These are phyloP conservation scores for Coelastrella sp. DNA, from an alignment of 139 green algal species.

Conservation along the genomic window DNA sequence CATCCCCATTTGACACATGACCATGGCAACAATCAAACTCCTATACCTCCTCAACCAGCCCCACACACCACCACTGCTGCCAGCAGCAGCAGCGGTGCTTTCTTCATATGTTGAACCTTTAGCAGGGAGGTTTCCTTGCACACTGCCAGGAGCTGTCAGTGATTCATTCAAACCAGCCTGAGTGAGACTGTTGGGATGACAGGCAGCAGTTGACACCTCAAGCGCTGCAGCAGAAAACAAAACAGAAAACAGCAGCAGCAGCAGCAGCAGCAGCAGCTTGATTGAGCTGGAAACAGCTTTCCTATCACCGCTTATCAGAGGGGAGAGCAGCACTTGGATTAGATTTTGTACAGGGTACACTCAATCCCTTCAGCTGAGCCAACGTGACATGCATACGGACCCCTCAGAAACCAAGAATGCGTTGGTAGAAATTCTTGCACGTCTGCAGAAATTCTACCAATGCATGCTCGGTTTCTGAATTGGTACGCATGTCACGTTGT, in stretches of 20 bases:
- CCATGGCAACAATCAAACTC: slow-evolving; percentile 45
- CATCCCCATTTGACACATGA: slow-evolving; percentile 59
- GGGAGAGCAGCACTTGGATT: too few relatives aligned
- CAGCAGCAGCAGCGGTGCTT: neutral
- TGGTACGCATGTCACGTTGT: too few relatives aligned
- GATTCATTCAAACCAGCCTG: neutral
- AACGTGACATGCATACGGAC: too few relatives aligned
- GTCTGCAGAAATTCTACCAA: too few relatives aligned
- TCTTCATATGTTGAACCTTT: neutral
- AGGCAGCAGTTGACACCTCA: neutral
- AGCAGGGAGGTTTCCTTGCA: neutral
- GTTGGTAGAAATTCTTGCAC: too few relatives aligned
- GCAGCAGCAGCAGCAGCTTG: neutral
- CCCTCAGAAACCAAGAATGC: too few relatives aligned
- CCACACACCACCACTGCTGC: neutral
- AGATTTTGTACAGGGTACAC: too few relatives aligned
- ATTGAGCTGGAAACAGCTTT: too few relatives aligned
- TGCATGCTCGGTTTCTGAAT: too few relatives aligned
- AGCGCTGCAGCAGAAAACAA: neutral
- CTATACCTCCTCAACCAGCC: neutral
- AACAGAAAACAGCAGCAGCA: neutral
- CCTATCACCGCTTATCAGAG: too few relatives aligned
- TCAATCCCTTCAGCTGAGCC: too few relatives aligned
- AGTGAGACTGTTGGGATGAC: too few relatives aligned
- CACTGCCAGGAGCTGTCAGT: neutral